Evolutionary conservation across 2,329 filamentous ascomycete species (phyloP), one percentile per base, ranked within the genome.

Genomic region (Fusarium sp.): DNA sequence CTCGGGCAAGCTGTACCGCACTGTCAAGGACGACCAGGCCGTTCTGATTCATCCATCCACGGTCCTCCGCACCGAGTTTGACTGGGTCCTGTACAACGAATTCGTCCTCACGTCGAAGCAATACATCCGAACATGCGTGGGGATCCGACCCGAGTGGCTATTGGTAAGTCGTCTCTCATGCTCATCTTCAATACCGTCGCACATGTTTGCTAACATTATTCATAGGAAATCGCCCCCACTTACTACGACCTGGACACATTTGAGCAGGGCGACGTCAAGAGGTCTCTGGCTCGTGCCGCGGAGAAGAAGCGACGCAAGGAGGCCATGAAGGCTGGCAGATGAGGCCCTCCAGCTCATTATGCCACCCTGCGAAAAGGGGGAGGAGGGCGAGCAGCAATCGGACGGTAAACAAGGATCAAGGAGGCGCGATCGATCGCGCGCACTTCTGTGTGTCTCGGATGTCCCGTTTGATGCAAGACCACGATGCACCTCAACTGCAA

Each of bases 51-150:
- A 99, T 84, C 96, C 96, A 2, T 96, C 94, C 74, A 98, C 95
- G 1, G 95, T 98, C 35, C 87, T 99, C 24, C 90, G 91, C 59
- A 92, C 94, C 67, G 95, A 98, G 67, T 94, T 92, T 76, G 96
- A 99, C 76, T 99, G 96, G 96, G 94, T 99, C 29, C 86, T 99
- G 29, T 99, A 99, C 85, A 98, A 98, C 79, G 97, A 99, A 81
- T 99, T 98, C 80, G 96, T 99, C 14, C 90, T 99, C 64, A 99
- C 96, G 1, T 96, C 93, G 62, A 98, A 99, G 89, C 97, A 98
- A 85, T 99, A 98, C 82, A 96, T 99, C 78, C 91, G 97, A 66
- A 98, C 94, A 0, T 94, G 98, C 56, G 98, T 95, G 14, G 92
- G 93, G 33, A 92, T 99, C 64, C 93, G 94, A 81, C 94, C 96